These are phyloP conservation scores for Aphanocladium album DNA, from an alignment of 2,329 filamentous ascomycete species.

Conservation along the genomic window DNA sequence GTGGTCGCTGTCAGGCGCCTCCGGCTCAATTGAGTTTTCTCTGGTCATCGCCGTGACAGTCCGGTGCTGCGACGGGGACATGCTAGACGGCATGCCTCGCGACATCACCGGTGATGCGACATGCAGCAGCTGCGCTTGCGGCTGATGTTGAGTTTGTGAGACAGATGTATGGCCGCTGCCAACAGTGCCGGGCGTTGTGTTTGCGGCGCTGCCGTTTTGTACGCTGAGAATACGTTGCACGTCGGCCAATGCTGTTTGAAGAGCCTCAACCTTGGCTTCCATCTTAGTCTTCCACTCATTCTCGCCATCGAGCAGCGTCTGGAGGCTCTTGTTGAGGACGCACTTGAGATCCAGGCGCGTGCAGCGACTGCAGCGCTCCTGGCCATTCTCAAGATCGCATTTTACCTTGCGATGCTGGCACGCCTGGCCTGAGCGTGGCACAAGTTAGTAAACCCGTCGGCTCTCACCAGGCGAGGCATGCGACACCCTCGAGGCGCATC, in stretches of 20 bases:
- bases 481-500: neutral
- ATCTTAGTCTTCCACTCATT: slow-evolving; percentile 36
- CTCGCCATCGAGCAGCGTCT: slow-evolving; percentile 50
- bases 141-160: neutral
- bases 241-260: slow-evolving; percentile 24
- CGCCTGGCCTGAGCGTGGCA: slow-evolving; percentile 28
- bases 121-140: neutral
- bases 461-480: neutral
- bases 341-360: slow-evolving; percentile 45
- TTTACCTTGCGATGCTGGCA: slow-evolving; percentile 52
- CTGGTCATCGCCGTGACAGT: slow-evolving; percentile 27
- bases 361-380: slow-evolving; percentile 44
- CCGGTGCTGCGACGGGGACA: slow-evolving; percentile 17
- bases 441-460: neutral
- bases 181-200: neutral
- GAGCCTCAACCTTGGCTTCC: slow-evolving; percentile 22
- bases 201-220: neutral
- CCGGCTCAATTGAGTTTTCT: slow-evolving; percentile 26
- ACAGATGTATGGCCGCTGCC: neutral
- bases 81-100: neutral
- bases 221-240: slow-evolving; percentile 21
- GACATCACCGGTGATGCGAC: neutral
- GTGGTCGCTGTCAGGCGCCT: slow-evolving; percentile 19
- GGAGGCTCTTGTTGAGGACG: slow-evolving; percentile 50
- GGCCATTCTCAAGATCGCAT: slow-evolving; percentile 43